Evolutionary conservation across 305 asterid species (phyloP), one percentile per base, ranked within the genome.

Genomic region (Fraxinus angustifolia): DNA sequence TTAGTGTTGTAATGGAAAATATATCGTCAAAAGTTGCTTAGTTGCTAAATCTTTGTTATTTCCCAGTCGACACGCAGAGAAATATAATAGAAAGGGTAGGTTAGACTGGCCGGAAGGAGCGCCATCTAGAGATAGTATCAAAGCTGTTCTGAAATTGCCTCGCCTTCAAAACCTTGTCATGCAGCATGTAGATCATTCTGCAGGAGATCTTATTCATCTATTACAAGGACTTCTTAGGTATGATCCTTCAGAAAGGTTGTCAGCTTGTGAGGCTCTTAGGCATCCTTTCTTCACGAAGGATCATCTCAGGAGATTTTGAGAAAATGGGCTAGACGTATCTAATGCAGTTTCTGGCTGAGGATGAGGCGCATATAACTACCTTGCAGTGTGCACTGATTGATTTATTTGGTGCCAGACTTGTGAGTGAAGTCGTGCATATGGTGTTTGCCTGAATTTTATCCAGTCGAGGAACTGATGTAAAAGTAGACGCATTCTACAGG

Each of bases 101-200:
- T 83, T 94, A 76, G 96, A 94, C 78, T 93, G 97, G 97, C 98
- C 97, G 0, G 97, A 93, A 42, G 97, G 97, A 1, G 95, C 98
- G 3, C 33, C 93, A 5, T 89, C 97, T 23, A 89, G 97, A 75
- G 98, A 94, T 0, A 93, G 97, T 77, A 93, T 92, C 6, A 94
- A 82, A 85, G 88, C 94, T 45, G 98, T 94, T 35, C 14, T 81
- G 67, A 94, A 94, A 86, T 70, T 93, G 79, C 93, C 93, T n/a
- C 89, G 96, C 26, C 93, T 94, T 56, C 97, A 90, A 83, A 94
- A 94, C 83, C 76, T 91, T 48, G 84, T 94, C n/a, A 94, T 94
- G 98, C 93, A 91, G 78, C 92, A 90, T 19, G 98, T 94, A 26
- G 98, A 94, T 82, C 97, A 94, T 85, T 94, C 97, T 2, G 98